A percentile compares a stretch with the other conserved stretches of the same genome.
Conservation (phyloP, 352 stramenopile species). For the Pythium aquatile region DNA sequence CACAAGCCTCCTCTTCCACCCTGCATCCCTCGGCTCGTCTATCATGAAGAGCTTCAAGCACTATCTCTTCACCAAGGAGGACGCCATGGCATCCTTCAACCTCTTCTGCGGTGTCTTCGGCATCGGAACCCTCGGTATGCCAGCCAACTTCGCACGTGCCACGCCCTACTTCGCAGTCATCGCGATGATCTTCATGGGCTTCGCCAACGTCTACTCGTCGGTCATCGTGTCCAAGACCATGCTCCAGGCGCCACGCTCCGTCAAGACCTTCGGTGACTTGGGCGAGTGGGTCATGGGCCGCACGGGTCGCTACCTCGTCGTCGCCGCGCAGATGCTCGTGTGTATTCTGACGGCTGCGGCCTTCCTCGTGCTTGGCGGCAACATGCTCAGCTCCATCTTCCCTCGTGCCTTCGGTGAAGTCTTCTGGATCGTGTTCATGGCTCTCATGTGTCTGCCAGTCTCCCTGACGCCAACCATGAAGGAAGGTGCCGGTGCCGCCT, state of each 20-base stretch:
- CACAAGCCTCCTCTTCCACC: neutral
- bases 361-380: conserved; percentile 34
- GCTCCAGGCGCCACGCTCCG: conserved; percentile 24
- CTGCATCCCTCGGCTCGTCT: neutral
- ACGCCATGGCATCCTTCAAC: conserved; percentile 28
- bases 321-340: conserved; percentile 20
- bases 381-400: conserved; percentile 43
- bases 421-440: conserved; percentile 37
- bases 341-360: conserved; percentile 18
- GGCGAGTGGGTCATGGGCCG: conserved; percentile 31
- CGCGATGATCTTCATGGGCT: conserved; percentile 34
- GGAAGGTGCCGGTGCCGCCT: conserved; percentile 26
- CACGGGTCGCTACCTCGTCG: conserved; percentile 18
- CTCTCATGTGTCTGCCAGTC: conserved; percentile 25
- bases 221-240: conserved; percentile 31
- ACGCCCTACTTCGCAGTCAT: conserved; percentile 23
- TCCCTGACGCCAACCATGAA: conserved; percentile 33
- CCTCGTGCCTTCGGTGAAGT: conserved; percentile 46
- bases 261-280: conserved; percentile 35
- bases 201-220: conserved; percentile 33
- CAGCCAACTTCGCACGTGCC: conserved; percentile 34
- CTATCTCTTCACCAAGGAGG: conserved; percentile 33
- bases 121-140: conserved; percentile 37
- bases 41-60: conserved; percentile 23
- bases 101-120: conserved; percentile 35